Evolutionary conservation across 1,284 basidiomycete genomes (phyloP).

Genomic region (Ganoderma multipileum): DNA sequence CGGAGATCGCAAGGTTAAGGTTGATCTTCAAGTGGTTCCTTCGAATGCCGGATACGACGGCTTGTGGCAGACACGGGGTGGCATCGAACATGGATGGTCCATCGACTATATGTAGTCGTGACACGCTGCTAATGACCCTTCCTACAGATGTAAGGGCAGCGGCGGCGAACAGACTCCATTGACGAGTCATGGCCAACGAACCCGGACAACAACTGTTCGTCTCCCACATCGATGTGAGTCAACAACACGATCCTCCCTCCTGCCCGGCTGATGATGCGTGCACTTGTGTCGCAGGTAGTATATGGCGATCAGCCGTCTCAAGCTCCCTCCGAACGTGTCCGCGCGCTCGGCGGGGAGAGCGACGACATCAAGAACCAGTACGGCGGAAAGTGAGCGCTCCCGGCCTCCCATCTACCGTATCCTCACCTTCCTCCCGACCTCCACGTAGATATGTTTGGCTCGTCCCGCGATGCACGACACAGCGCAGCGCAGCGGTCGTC

Average conservation of each 20-base stretch:
- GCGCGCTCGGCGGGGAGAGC: constrained; percentile 9
- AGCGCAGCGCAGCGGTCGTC: constrained; percentile 3
- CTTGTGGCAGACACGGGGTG: not conserved
- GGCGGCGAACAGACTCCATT: not conserved
- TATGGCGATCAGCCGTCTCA: constrained; percentile 15
- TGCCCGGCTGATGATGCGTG: not conserved
- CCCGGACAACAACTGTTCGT: not conserved
- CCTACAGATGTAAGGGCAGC: not conserved
- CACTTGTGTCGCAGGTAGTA: constrained; percentile 4
- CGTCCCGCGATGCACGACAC: constrained; percentile 12
- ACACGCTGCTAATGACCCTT: not conserved
- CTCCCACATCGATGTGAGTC: not conserved
- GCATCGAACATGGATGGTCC: not conserved
- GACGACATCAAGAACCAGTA: constrained; percentile 20
- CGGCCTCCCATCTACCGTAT: not conserved
- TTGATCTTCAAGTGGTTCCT: not conserved
- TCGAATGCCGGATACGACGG: not conserved
- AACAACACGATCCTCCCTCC: not conserved
- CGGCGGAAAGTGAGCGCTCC: constrained; percentile 14
- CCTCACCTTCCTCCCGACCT: too few species aligned
- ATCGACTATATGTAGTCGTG: not conserved
- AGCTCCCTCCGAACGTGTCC: constrained; percentile 19
- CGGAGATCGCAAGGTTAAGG: not conserved
- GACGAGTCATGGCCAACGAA: not conserved
- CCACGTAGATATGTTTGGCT: constrained; percentile 10